phyloP scores from a whole-genome alignment of 306 rosid genomes.

The Gynostemma pentaphyllum region DNA sequence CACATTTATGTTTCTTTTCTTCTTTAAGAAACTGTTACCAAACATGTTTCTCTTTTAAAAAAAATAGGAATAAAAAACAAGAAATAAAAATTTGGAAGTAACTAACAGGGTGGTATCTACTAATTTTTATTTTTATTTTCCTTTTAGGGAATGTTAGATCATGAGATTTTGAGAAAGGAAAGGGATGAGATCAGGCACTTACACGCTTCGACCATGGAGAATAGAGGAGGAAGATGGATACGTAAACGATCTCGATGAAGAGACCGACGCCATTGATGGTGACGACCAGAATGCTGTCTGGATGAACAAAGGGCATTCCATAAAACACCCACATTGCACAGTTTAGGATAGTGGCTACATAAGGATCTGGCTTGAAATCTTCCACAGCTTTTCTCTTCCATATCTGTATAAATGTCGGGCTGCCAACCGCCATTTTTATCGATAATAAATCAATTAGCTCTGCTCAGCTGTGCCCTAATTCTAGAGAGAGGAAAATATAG shows the following conservation, averaged over 20 bases:
- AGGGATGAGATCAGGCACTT: not conserved
- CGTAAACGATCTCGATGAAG: constrained; percentile 26
- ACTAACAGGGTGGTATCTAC: too few species aligned
- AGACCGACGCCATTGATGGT: constrained; percentile 59
- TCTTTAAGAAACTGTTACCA: too few species aligned
- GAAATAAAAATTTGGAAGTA: too few species aligned
- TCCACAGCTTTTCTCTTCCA: constrained; percentile 36
- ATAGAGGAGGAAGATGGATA: constrained; percentile 27
- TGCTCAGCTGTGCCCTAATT: too few species aligned
- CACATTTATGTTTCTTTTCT: too few species aligned
- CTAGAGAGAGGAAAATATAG: too few species aligned
- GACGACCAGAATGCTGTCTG: constrained; percentile 44
- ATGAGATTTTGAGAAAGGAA: not conserved
- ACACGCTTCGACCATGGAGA: constrained; percentile 38
- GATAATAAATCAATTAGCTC: too few species aligned
- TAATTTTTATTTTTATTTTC: too few species aligned
- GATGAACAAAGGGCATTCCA: constrained; percentile 49
- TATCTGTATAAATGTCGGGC: constrained; percentile 63
- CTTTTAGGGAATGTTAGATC: too few species aligned
- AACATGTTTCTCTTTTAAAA: too few species aligned
- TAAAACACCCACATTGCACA: constrained; percentile 65
- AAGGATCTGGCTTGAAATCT: constrained; percentile 81
- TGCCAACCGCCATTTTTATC: constrained; percentile 39
- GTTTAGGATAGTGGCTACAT: constrained; percentile 51
- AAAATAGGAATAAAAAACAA: too few species aligned